phyloP scores from a whole-genome alignment of 331 rosid species.

The Prunus yedoensis region DNA sequence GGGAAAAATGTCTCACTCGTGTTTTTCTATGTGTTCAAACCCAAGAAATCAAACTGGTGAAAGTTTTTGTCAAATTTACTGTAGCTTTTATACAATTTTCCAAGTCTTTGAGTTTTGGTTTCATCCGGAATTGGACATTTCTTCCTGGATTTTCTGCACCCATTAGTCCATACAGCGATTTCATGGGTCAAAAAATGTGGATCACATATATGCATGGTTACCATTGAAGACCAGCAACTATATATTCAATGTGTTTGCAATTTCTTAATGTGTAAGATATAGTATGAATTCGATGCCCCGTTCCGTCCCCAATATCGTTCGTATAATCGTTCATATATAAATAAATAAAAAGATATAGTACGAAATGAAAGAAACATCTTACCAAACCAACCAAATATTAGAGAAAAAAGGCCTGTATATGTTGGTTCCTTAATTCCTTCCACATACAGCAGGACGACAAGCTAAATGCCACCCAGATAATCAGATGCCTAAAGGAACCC shows the following conservation, averaged over 20 bases:
- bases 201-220: too few species aligned
- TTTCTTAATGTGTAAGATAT: too few species aligned
- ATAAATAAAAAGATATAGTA: too few species aligned
- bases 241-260: not conserved
- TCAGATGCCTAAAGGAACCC: slow-evolving; percentile 15
- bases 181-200: not conserved
- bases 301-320: too few species aligned
- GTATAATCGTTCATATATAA: too few species aligned
- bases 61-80: slow-evolving; percentile 10
- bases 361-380: too few species aligned
- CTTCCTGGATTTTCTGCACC: slow-evolving; percentile 7
- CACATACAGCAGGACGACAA: not conserved
- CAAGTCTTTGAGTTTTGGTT: slow-evolving; percentile 8
- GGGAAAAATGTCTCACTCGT: slow-evolving; percentile 9
- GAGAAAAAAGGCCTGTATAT: too few species aligned
- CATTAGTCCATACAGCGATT: not conserved
- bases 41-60: not conserved
- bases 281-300: too few species aligned
- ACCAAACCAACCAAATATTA: too few species aligned
- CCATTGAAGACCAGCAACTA: not conserved
- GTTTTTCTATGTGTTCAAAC: not conserved
- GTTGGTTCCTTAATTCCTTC: not conserved
- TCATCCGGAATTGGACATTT: not conserved
- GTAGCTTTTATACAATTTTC: not conserved
- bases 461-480: slow-evolving; percentile 11